A percentile compares a stretch with the other conserved stretches of the same genome.
These are phyloP conservation scores for Trichoderma sp. DNA, from an alignment of 2,329 filamentous ascomycete genomes.

Conservation along the genomic window DNA sequence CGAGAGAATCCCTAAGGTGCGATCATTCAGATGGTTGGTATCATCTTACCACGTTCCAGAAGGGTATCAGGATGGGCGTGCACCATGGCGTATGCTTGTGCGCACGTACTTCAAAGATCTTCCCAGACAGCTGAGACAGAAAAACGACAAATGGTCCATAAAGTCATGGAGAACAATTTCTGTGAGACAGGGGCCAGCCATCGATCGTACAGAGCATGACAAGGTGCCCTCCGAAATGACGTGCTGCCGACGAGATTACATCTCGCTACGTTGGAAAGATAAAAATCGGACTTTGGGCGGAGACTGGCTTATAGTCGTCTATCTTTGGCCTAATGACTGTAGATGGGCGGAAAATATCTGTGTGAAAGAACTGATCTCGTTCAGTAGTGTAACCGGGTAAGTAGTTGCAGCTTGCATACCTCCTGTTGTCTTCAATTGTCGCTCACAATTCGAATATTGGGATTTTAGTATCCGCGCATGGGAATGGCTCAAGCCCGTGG, in stretches of 20 bases:
- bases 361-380: neutral
- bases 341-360: neutral
- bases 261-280: neutral
- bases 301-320: neutral
- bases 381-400: neutral
- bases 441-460: neutral
- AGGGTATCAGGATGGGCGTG: neutral
- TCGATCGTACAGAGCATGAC: neutral
- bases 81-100: slow-evolving; percentile 2
- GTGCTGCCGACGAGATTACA: neutral
- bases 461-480: neutral
- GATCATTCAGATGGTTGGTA: neutral
- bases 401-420: neutral
- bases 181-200: neutral
- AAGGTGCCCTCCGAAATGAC: neutral
- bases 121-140: neutral
- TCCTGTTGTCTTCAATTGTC: neutral
- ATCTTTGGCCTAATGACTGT: neutral
- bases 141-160: neutral
- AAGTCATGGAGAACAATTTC: neutral
- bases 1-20: neutral
- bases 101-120: neutral
- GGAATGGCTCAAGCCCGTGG: neutral
- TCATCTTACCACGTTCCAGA: neutral
- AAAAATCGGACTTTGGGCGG: neutral